Evolutionary conservation across 1,284 basidiomycete genomes (phyloP).

Genomic region (Apiotrichum porosum): DNA sequence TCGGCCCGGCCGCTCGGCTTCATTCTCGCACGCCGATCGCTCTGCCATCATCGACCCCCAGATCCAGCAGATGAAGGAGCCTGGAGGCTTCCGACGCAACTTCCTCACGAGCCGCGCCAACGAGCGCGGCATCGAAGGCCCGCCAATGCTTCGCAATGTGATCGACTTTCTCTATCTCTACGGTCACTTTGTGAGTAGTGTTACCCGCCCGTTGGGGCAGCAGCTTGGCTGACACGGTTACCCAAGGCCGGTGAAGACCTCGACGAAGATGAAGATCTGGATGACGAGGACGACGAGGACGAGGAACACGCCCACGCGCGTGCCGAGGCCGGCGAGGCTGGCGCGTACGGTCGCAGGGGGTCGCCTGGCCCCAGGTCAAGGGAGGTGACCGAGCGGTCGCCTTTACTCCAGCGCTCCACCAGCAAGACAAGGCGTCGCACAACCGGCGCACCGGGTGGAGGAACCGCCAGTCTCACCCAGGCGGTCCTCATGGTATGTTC

Average conservation of each 20-base stretch:
- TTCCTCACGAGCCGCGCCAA: constrained; percentile 69
- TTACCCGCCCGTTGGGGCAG: not conserved
- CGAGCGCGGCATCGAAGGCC: constrained; percentile 62
- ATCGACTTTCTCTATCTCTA: constrained; percentile 89
- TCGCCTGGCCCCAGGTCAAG: too few relatives aligned
- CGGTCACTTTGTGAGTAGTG: constrained; percentile 77
- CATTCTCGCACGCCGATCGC: constrained; percentile 61
- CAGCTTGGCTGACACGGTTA: not conserved
- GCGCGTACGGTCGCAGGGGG: too few relatives aligned
- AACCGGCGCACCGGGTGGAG: constrained; percentile 56
- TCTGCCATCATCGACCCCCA: constrained; percentile 58
- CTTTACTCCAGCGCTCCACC: constrained; percentile 10
- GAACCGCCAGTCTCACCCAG: constrained; percentile 80
- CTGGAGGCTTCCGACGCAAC: constrained; percentile 86
- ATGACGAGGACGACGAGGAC: constrained; percentile 51
- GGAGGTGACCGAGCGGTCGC: constrained; percentile 10
- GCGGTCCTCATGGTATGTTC: constrained; percentile 77
- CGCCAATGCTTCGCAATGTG: constrained; percentile 70
- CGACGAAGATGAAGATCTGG: constrained; percentile 71
- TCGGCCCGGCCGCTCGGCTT: constrained; percentile 57
- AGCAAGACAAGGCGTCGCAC: constrained; percentile 56
- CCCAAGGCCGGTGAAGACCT: constrained; percentile 84
- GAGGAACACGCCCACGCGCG: not conserved
- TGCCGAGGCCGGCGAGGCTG: constrained; percentile 8
- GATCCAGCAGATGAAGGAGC: constrained; percentile 84